These are phyloP conservation scores for Vicia faba DNA, from an alignment of 306 rosid genomes.

Conservation along the genomic window DNA sequence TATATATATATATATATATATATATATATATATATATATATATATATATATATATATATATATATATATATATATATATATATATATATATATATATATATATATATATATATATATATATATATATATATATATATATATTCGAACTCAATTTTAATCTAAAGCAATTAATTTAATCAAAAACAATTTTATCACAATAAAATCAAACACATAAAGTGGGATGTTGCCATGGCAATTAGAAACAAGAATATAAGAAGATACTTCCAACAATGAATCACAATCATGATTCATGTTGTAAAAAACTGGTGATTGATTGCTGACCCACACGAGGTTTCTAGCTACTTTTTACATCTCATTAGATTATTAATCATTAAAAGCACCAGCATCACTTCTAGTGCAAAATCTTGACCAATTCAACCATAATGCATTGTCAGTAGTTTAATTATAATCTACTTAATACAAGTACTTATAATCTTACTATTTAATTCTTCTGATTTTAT, in stretches of 20 bases:
- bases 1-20: too few relatives aligned
- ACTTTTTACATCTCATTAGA: constrained; percentile 9
- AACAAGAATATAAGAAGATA: constrained; percentile 16
- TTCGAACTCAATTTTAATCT: too few relatives aligned
- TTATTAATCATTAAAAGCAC: constrained; percentile 28
- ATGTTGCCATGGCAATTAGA: background rate
- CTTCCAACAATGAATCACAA: constrained; percentile 33
- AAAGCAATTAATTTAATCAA: too few relatives aligned
- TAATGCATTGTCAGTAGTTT: constrained; percentile 11
- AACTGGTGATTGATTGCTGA: constrained; percentile 6
- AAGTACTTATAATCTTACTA: constrained; percentile 9
- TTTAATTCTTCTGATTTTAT: too few relatives aligned
- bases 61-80: too few relatives aligned
- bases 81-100: too few relatives aligned
- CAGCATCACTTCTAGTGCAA: constrained; percentile 29
- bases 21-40: too few relatives aligned
- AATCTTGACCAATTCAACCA: constrained; percentile 33
- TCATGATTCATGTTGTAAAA: constrained; percentile 29
- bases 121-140: too few relatives aligned
- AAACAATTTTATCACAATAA: too few relatives aligned
- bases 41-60: too few relatives aligned
- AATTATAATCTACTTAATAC: background rate
- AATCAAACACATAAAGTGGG: background rate
- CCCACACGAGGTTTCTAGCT: constrained; percentile 24
- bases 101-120: too few relatives aligned